Evolutionary conservation across 345 rosid species (phyloP).

Genomic region (Melaleuca alternifolia): DNA sequence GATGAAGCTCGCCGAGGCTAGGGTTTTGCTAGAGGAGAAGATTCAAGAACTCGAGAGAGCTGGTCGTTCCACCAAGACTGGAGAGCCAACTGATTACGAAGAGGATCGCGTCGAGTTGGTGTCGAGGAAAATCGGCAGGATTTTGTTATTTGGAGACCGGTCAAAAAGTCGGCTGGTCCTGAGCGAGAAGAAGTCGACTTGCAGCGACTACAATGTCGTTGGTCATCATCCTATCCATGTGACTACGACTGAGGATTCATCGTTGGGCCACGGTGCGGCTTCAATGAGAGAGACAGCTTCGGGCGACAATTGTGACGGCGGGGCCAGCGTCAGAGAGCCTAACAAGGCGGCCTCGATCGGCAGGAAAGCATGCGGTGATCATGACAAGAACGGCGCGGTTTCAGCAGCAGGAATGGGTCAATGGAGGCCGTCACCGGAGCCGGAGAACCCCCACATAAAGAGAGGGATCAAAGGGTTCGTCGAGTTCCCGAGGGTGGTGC

Average conservation of each 20-base stretch:
- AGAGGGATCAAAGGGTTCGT: slow-evolving; percentile 85
- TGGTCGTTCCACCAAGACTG: background rate
- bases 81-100: background rate
- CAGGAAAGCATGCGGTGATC: background rate
- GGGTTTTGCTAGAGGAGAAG: slow-evolving; percentile 61
- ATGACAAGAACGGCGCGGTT: background rate
- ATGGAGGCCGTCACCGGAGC: slow-evolving; percentile 27
- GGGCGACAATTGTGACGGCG: background rate
- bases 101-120: background rate
- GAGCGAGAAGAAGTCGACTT: background rate
- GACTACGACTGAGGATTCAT: background rate
- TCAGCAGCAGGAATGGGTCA: slow-evolving; percentile 6
- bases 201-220: background rate
- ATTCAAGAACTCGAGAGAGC: slow-evolving; percentile 33
- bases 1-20: slow-evolving; percentile 81
- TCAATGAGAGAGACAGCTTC: slow-evolving; percentile 6
- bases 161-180: background rate
- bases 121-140: slow-evolving; percentile 7
- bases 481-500: slow-evolving; percentile 66
- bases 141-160: background rate
- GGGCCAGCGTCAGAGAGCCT: background rate
- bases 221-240: background rate
- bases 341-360: background rate
- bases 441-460: slow-evolving; percentile 80
- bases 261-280: background rate